Evolutionary conservation across 73 alveolate species (phyloP).

Genomic region (Paramecium primaurelia): DNA sequence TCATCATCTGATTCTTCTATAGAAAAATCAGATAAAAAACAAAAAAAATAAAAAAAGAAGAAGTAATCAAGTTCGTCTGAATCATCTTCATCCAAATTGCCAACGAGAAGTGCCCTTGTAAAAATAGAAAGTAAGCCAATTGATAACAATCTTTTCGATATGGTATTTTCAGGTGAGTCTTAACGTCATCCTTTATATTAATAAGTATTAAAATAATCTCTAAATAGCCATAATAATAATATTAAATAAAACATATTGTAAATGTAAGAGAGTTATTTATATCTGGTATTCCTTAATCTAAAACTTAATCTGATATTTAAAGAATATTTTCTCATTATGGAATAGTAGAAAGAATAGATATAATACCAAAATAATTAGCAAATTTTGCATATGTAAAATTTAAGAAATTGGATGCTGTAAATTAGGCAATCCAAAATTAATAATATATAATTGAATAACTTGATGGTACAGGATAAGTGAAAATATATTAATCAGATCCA

Average conservation of each 20-base stretch:
- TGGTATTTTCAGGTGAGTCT: not conserved
- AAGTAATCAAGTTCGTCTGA: not conserved
- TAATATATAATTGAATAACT: not conserved
- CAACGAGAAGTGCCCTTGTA: slow-evolving; percentile 1
- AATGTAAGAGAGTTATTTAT: not conserved
- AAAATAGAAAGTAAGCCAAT: not conserved
- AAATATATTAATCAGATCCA: slow-evolving; percentile 8
- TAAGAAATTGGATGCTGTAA: not conserved
- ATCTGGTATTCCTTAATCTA: slow-evolving; percentile 25
- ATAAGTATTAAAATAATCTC: not conserved
- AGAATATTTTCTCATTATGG: slow-evolving; percentile 21
- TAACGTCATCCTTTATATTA: not conserved
- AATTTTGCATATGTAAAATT: slow-evolving; percentile 12
- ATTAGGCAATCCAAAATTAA: not conserved
- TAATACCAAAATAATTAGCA: not conserved
- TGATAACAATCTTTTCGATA: not conserved
- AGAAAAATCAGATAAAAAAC: not conserved
- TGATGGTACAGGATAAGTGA: not conserved
- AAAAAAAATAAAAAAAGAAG: not conserved
- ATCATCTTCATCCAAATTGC: slow-evolving; percentile 21
- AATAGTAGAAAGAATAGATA: not conserved
- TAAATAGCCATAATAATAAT: not conserved
- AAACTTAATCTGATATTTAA: not conserved
- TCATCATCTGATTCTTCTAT: not conserved
- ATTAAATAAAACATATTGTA: not conserved